These are phyloP conservation scores for Gracilariopsis chorda DNA, from an alignment of 23 red algal species.

Conservation along the genomic window DNA sequence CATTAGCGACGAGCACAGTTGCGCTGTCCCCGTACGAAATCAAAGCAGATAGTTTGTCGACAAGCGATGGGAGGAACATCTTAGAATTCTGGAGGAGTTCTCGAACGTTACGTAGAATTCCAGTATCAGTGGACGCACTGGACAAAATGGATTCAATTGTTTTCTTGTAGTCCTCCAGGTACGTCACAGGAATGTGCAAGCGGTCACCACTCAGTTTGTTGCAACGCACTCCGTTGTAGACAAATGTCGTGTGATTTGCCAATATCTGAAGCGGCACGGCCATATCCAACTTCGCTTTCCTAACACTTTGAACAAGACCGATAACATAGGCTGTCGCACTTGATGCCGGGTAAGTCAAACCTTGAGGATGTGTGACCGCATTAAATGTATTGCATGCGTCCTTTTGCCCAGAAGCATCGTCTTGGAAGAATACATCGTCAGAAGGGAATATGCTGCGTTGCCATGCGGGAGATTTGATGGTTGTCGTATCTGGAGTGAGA, in stretches of 20 bases:
- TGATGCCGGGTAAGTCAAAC: background rate
- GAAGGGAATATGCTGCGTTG: background rate
- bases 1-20: background rate
- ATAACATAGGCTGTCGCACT: background rate
- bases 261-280: background rate
- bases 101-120: background rate
- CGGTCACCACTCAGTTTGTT: background rate
- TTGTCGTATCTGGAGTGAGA: background rate
- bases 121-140: background rate
- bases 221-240: background rate
- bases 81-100: background rate
- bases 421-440: conserved; percentile 4
- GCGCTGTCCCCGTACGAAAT: background rate
- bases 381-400: background rate
- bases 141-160: background rate
- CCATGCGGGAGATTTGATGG: background rate
- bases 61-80: background rate
- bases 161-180: background rate
- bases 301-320: background rate
- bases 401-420: background rate
- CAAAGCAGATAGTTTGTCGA: background rate
- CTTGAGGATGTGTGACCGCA: background rate
- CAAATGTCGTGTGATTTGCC: background rate
- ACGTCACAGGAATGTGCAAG: background rate
- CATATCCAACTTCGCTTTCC: background rate